Evolutionary conservation across 2,329 filamentous ascomycete species (phyloP), one percentile per base, ranked within the genome.

Genomic region (Fusarium sp.): DNA sequence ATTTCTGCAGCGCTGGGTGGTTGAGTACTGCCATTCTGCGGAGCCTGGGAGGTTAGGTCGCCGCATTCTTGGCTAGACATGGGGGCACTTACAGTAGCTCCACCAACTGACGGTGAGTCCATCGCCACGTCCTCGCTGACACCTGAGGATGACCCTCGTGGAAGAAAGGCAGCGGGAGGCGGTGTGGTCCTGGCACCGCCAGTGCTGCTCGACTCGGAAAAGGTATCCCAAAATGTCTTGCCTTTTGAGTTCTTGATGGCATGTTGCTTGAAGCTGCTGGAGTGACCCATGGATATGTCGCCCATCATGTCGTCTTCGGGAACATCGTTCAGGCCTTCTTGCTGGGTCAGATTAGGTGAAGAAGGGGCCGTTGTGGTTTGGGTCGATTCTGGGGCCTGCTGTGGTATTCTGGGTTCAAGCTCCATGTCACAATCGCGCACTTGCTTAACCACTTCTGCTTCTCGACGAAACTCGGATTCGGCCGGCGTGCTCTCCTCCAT

Each of bases 391-490:
- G 82, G 72, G 10, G 76, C 74, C 65, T 69, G 53, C 51, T 76
- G 65, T 42, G 73, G 60, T 50, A 78, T 70, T 67, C 73, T 73
- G 54, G 74, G 78, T 53, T 85, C 84, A 13, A 87, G 77, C 44
- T 87, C 86, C 61, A 88, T 84, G 70, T 97, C 93, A 68, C 89
- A 94, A 74, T 98, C 95, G 37, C 93, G 90, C 25, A 98, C 93
- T 76, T 97, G 95, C 46, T 92, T 91, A 61, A 99, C 92, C 6
- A 98, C 95, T 76, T 98, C 94, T 33, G 94, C 93, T 79, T 99
- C 95, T 35, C 93, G 89, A 48, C 91, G 88, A 53, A 92, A 88
- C 75, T 99, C 95, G 37, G 90, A 89, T 69, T 99, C 95, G 9
- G 96, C 82, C 0, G 95, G 95, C 0, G 93, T 87, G 14, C 86